A percentile compares a stretch with the other conserved stretches of the same genome.
phyloP scores from a whole-genome alignment of 495 filamentous ascomycete species.

The Oleoguttula mirabilis region DNA sequence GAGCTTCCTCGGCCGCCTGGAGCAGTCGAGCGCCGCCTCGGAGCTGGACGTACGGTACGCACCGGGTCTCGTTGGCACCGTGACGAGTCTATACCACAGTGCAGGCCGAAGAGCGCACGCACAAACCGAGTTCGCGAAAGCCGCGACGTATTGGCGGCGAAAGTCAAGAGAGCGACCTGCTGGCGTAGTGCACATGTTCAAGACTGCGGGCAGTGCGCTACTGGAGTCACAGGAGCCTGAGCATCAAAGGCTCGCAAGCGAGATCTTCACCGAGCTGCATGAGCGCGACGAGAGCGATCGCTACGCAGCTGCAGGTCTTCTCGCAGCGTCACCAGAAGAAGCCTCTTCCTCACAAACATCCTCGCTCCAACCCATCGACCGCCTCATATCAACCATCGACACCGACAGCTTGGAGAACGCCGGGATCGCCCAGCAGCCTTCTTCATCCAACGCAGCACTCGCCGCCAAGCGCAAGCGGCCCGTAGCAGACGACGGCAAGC shows the following conservation, averaged over 20 bases:
- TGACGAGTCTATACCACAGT: conserved; percentile 66
- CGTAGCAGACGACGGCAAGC: conserved; percentile 32
- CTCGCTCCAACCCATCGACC: conserved; percentile 51
- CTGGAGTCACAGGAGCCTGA: conserved; percentile 56
- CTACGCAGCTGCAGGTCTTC: conserved; percentile 61
- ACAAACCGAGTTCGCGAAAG: conserved; percentile 60
- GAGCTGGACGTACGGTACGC: conserved; percentile 64
- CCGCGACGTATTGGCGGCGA: conserved; percentile 67
- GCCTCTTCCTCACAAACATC: neutral
- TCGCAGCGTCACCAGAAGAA: conserved; percentile 58
- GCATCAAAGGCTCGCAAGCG: conserved; percentile 55
- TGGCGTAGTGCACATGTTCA: conserved; percentile 51
- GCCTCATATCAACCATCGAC: conserved; percentile 55
- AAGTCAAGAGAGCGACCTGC: conserved; percentile 29
- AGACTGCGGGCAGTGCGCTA: conserved; percentile 66
- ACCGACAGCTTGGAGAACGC: conserved; percentile 56
- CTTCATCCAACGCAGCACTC: conserved; percentile 28
- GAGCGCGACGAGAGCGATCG: conserved; percentile 50
- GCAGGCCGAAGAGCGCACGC: conserved; percentile 67
- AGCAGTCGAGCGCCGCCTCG: conserved; percentile 45
- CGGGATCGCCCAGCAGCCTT: conserved; percentile 53
- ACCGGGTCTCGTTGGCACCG: conserved; percentile 73
- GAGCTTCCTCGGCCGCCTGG: conserved; percentile 58
- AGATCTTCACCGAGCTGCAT: conserved; percentile 61
- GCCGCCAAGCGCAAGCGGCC: conserved; percentile 46